A percentile compares a stretch with the other conserved stretches of the same genome.
Evolutionary conservation across 1,284 basidiomycete species (phyloP).

Genomic region (Macrocystidia cucumis): DNA sequence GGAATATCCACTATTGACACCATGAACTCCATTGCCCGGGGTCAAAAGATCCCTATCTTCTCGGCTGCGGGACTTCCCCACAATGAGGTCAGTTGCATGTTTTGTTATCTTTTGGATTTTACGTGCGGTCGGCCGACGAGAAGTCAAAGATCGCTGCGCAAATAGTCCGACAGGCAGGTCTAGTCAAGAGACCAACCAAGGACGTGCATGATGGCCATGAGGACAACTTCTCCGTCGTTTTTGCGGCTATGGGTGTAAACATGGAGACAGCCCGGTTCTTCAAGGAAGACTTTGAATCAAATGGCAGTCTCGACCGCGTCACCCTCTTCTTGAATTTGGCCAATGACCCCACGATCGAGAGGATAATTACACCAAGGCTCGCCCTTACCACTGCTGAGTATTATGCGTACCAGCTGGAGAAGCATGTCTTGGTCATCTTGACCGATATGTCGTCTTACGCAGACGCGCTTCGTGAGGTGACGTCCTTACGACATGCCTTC

Average conservation of each 20-base stretch:
- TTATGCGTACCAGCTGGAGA: conserved; percentile 99
- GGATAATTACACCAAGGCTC: conserved; percentile 98
- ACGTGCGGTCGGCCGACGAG: too few species aligned
- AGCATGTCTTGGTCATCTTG: conserved; percentile 98
- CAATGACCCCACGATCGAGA: conserved; percentile 99
- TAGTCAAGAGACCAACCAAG: conserved; percentile 94
- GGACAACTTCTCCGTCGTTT: conserved; percentile 99
- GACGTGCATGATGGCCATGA: conserved; percentile 98
- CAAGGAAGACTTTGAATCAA: conserved; percentile 99
- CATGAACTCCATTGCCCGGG: conserved; percentile 99
- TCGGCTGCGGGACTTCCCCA: conserved; percentile 98
- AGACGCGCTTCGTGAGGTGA: conserved; percentile 91
- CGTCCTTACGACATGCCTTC: conserved; percentile 9
- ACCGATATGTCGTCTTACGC: conserved; percentile 99
- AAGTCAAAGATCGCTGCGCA: conserved; percentile 88
- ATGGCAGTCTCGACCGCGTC: conserved; percentile 95
- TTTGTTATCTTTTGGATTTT: conserved; percentile 7
- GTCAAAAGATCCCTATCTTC: conserved; percentile 99
- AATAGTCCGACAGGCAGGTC: conserved; percentile 98
- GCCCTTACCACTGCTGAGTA: conserved; percentile 99
- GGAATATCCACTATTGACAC: conserved; percentile 99
- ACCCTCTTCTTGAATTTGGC: conserved; percentile 99
- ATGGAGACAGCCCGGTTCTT: conserved; percentile 99
- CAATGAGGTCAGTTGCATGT: conserved; percentile 70
- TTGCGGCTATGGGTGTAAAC: conserved; percentile 99